Evolutionary conservation across 2,329 filamentous ascomycete species (phyloP).

Genomic region (Calonectria pseudoturangicola): DNA sequence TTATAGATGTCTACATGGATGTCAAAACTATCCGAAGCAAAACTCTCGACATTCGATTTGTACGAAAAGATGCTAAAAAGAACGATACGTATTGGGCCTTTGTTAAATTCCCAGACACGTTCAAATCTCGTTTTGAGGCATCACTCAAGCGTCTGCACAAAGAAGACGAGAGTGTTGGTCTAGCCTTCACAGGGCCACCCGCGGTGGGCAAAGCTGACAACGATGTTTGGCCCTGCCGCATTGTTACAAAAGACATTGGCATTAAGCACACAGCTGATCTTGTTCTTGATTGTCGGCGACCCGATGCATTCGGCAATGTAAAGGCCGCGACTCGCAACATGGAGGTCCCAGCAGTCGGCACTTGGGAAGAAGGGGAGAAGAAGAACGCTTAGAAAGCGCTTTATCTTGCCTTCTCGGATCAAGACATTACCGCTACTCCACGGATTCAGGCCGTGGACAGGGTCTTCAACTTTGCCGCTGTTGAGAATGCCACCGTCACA

Average conservation of each 20-base stretch:
- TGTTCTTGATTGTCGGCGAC: conserved; percentile 5
- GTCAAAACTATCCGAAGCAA: not conserved
- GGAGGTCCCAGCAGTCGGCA: not conserved
- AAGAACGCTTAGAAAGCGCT: not conserved
- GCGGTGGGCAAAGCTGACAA: not conserved
- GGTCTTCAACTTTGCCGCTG: not conserved
- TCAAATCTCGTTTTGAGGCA: not conserved
- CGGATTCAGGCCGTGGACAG: not conserved
- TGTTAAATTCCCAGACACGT: not conserved
- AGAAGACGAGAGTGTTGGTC: not conserved
- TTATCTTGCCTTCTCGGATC: not conserved
- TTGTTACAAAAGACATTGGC: not conserved
- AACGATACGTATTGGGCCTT: not conserved
- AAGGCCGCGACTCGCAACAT: not conserved
- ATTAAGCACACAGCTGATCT: not conserved
- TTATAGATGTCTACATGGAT: not conserved
- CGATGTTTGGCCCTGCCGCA: not conserved
- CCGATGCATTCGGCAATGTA: not conserved
- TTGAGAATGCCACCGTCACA: not conserved
- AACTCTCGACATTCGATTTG: not conserved
- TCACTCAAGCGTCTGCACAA: not conserved
- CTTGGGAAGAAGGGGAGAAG: not conserved
- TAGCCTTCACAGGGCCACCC: not conserved
- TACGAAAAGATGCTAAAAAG: not conserved
- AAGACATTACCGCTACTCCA: not conserved